A percentile compares a stretch with the other conserved stretches of the same genome.
These are phyloP conservation scores for Zygoascus hellenicus DNA, from an alignment of 1,139 yeast species.

Conservation along the genomic window DNA sequence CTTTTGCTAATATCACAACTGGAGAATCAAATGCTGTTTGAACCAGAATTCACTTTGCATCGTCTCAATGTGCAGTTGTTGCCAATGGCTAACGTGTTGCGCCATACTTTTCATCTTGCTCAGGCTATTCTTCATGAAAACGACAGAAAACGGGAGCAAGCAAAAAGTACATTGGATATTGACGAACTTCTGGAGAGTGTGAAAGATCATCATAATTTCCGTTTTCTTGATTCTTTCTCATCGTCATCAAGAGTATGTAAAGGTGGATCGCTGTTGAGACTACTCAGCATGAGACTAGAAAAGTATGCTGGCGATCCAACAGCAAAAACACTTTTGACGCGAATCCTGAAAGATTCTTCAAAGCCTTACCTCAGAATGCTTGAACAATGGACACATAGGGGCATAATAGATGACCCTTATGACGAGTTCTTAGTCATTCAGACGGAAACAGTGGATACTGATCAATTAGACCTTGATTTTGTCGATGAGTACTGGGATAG, in stretches of 20 bases:
- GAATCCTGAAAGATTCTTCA: conserved; percentile 55
- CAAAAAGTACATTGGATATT: conserved; percentile 23
- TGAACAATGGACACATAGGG: conserved; percentile 71
- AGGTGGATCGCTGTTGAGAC: conserved; percentile 38
- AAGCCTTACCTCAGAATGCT: conserved; percentile 62
- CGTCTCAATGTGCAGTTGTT: conserved; percentile 42
- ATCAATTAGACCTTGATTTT: conserved; percentile 41
- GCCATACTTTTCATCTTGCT: conserved; percentile 55
- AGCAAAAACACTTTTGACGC: conserved; percentile 47
- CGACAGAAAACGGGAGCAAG: conserved; percentile 24
- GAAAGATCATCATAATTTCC: conserved; percentile 15
- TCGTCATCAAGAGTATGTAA: conserved; percentile 26
- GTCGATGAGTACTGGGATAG: conserved; percentile 85
- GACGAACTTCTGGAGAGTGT: conserved; percentile 31
- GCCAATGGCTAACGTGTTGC: conserved; percentile 38
- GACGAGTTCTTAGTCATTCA: conserved; percentile 66
- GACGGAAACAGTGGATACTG: conserved; percentile 35
- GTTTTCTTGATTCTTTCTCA: conserved; percentile 22
- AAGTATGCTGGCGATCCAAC: conserved; percentile 61
- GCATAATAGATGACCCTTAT: conserved; percentile 70
- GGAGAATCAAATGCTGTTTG: conserved; percentile 48
- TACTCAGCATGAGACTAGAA: conserved; percentile 55
- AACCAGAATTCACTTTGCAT: conserved; percentile 44
- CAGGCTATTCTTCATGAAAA: conserved; percentile 40
- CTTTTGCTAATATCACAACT: conserved; percentile 43